These are phyloP conservation scores for Isoetes taiwanensis DNA, from an alignment of 75 land plant species.

Conservation along the genomic window DNA sequence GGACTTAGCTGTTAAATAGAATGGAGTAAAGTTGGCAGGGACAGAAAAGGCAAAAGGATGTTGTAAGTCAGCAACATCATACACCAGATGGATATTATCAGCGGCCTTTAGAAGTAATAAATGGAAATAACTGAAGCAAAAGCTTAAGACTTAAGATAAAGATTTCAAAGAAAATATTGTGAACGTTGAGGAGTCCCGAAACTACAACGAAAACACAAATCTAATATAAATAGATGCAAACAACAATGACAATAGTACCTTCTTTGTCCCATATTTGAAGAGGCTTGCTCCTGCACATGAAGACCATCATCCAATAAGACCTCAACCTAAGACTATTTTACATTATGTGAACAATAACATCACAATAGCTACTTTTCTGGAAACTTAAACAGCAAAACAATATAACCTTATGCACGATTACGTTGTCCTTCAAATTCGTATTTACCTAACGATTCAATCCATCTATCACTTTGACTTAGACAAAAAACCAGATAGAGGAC, in stretches of 20 bases:
- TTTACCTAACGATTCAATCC: no score
- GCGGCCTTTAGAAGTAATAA: not conserved
- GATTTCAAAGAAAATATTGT: not conserved
- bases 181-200: not conserved
- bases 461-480: no score
- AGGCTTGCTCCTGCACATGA: conserved; percentile 28
- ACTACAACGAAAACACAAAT: not conserved
- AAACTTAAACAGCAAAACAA: no score
- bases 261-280: conserved; percentile 34
- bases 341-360: not conserved
- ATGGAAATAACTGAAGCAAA: no score
- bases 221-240: not conserved
- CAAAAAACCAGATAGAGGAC: no score
- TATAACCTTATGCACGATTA: no score
- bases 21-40: no score
- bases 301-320: not conserved
- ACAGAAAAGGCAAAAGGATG: no score
- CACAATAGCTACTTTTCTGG: not conserved
- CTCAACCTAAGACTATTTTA: not conserved
- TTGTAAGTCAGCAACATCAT: not conserved
- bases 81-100: no score
- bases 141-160: not conserved
- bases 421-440: no score
- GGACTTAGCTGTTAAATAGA: no score
- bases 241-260: conserved; percentile 14